phyloP scores from a whole-genome alignment of 2,329 filamentous ascomycete species.

The Fusarium pininemorale region DNA sequence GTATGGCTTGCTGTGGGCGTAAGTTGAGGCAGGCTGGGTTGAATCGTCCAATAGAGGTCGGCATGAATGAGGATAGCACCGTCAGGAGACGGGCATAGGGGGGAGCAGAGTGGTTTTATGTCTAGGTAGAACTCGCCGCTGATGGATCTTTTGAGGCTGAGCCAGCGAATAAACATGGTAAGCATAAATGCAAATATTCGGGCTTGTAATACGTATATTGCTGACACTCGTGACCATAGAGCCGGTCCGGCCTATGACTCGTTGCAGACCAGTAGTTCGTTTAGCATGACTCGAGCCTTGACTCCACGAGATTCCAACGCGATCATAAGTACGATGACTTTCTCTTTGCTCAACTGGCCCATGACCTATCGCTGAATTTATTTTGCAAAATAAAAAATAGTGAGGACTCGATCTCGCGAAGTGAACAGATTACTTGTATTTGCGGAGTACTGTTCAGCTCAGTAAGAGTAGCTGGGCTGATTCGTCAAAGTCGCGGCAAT shows the following conservation, averaged over 20 bases:
- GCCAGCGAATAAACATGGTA: accelerated
- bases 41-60: background rate
- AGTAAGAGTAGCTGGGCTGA: accelerated
- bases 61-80: background rate
- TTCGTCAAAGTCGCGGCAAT: too few relatives aligned
- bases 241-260: background rate
- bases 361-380: accelerated
- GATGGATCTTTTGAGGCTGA: background rate
- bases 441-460: accelerated
- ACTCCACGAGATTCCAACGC: accelerated
- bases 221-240: background rate
- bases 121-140: background rate
- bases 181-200: background rate
- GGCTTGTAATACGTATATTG: background rate
- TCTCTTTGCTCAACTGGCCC: background rate
- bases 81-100: background rate
- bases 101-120: background rate
- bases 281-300: background rate
- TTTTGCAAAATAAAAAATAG: too few relatives aligned
- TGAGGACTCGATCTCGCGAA: too few relatives aligned
- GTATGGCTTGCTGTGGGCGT: background rate
- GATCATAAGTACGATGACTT: background rate
- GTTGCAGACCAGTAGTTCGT: background rate
- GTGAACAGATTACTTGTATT: too few relatives aligned
- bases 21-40: background rate